phyloP scores from a whole-genome alignment of 2,329 filamentous ascomycete genomes.

The Claviceps monticola region DNA sequence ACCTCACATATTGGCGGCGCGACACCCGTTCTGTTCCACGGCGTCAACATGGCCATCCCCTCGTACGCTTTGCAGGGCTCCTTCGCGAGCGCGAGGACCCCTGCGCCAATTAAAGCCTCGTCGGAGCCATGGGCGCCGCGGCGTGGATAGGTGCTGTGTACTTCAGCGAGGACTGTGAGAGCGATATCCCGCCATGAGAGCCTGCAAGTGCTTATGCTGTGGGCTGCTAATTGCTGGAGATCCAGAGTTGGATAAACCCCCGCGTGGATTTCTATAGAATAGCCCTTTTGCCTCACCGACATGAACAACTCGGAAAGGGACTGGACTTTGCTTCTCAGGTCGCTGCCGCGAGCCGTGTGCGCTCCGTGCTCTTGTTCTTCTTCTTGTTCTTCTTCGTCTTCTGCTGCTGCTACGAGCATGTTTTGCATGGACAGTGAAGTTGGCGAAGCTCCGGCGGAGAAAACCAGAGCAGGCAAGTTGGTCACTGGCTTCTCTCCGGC shows the following conservation, averaged over 20 bases:
- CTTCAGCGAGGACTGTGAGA: constrained; percentile 56
- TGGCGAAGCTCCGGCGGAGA: constrained; percentile 67
- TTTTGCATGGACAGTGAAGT: constrained; percentile 34
- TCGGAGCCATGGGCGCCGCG: constrained; percentile 32
- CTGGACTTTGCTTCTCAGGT: constrained; percentile 9
- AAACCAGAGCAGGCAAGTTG: constrained; percentile 12
- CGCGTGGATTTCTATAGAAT: constrained; percentile 55
- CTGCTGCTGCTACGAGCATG: constrained; percentile 5
- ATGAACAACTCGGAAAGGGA: constrained; percentile 10
- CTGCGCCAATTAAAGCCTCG: constrained; percentile 58
- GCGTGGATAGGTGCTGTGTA: constrained; percentile 52
- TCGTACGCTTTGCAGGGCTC: constrained; percentile 61
- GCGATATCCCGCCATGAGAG: constrained; percentile 45
- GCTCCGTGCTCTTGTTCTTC: not conserved
- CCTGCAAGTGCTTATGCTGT: constrained; percentile 32
- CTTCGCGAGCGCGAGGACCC: constrained; percentile 55
- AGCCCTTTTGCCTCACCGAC: constrained; percentile 21
- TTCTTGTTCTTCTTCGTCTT: not conserved
- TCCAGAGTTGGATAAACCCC: constrained; percentile 66
- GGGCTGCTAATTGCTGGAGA: constrained; percentile 64
- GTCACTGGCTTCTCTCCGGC: constrained; percentile 8
- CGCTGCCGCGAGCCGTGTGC: constrained; percentile 5
- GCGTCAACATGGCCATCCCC: constrained; percentile 56
- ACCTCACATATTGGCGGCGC: constrained; percentile 15
- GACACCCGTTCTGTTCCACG: constrained; percentile 31